Base-by-base conservation (phyloP, 2,329 filamentous ascomycete species). In the Paraconiothyrium sp. region DNA sequence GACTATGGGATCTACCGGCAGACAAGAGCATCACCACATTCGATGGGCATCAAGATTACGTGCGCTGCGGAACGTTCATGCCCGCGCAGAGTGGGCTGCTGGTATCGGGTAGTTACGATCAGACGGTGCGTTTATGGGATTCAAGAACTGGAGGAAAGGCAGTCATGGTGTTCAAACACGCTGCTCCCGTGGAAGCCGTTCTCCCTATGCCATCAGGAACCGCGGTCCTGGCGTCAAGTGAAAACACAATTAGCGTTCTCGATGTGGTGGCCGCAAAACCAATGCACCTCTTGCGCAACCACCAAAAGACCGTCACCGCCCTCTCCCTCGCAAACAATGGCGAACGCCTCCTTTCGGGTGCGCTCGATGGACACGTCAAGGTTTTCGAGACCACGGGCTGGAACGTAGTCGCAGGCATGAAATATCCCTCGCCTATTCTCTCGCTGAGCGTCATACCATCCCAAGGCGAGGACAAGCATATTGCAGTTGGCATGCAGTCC, bases 281-380 rank as follows among this genome's bases (percentile, higher is more conserved):
- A 4, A 83, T 97, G 60, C 90, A 93, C 70, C 84, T 97, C 74
- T 90, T 99, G 65, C 90, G 90, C 70, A 98, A 96, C 77, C 95
- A 99, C 80, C 95, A 99, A 76, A 99, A 98, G 87, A 97, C 95
- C 0, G 94, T 99, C 62, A 98, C 95, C 0, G 90, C 91, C 8
- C 85, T 99, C 58, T 90, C 90, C 55, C 83, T 96, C 37, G 94
- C 93, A 8, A 94, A 92, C 48, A 88, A 91, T 68, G 92, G 92
- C 50, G 88, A 88, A 54, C 88, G 95, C 54, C 85, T 99, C 59
- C 87, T 99, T 57, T 94, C 90, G 67, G 95, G 93, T 79, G 93
- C 90, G 22, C 85, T 99, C 49, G 95, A 99, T 78, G 96, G 95
- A 10, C 95, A 98, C 79, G 90, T 98, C 81, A 99, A 99, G 81